phyloP scores from a whole-genome alignment of 2,329 filamentous ascomycete species.

The Neonectria ditissima region DNA sequence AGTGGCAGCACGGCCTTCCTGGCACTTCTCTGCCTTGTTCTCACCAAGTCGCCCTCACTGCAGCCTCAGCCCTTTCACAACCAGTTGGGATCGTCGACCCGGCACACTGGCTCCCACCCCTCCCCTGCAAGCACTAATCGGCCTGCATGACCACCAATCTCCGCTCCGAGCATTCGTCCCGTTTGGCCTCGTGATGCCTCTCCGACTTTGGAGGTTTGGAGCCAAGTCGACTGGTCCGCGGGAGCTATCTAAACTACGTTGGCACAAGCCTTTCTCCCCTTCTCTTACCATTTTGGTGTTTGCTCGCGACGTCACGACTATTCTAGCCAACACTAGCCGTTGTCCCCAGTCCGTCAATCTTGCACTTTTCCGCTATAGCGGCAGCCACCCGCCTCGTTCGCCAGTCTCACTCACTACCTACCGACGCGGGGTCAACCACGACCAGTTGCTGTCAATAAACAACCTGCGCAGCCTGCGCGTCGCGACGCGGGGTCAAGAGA shows the following conservation, averaged over 20 bases:
- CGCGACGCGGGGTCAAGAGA: slow-evolving; percentile 31
- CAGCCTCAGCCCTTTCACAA: slow-evolving; percentile 30
- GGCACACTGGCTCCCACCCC: slow-evolving; percentile 35
- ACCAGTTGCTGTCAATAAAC: slow-evolving; percentile 27
- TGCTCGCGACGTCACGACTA: slow-evolving; percentile 13
- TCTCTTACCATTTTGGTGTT: slow-evolving; percentile 1
- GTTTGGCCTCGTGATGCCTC: slow-evolving; percentile 37
- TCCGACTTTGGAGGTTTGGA: slow-evolving; percentile 26
- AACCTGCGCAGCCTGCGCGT: slow-evolving; percentile 18
- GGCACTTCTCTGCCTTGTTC: slow-evolving; percentile 26
- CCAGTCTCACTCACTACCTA: slow-evolving; percentile 38
- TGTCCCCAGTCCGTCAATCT: slow-evolving; percentile 9
- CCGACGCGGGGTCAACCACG: slow-evolving; percentile 31
- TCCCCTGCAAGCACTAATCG: slow-evolving; percentile 35
- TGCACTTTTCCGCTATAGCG: slow-evolving; percentile 19
- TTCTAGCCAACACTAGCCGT: slow-evolving; percentile 14
- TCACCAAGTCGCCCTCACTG: slow-evolving; percentile 3
- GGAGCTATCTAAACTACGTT: slow-evolving; percentile 24
- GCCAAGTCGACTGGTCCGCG: slow-evolving; percentile 22
- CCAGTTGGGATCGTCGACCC: slow-evolving; percentile 23
- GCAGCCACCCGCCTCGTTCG: slow-evolving; percentile 30
- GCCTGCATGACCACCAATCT: slow-evolving; percentile 38
- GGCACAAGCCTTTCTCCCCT: not conserved
- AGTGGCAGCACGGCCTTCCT: not conserved
- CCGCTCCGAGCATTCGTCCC: slow-evolving; percentile 32